phyloP scores from a whole-genome alignment of 371 early-diverging fungal species.

The Fennellomyces sp. region DNA sequence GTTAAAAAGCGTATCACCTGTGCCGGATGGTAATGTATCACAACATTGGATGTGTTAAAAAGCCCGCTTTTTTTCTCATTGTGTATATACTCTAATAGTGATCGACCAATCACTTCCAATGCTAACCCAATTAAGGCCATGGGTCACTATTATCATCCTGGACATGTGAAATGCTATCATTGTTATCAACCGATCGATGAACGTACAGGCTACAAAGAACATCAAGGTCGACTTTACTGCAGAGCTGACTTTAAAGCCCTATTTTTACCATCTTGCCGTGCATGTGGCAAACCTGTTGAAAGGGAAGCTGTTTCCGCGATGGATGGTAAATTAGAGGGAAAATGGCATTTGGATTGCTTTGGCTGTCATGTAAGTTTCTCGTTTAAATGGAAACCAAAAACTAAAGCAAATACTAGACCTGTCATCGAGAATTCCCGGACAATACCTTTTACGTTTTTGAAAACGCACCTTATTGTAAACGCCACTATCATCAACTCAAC shows the following conservation, averaged over 20 bases:
- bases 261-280: slow-evolving; percentile 70
- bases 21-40: slow-evolving; percentile 51
- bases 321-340: slow-evolving; percentile 76
- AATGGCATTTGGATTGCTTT: slow-evolving; percentile 75
- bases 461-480: slow-evolving; percentile 80
- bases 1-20: slow-evolving; percentile 50
- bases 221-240: slow-evolving; percentile 80
- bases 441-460: slow-evolving; percentile 87
- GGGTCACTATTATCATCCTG: slow-evolving; percentile 66
- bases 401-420: slow-evolving; percentile 42
- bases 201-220: slow-evolving; percentile 75
- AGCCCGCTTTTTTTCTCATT: slow-evolving; percentile 5
- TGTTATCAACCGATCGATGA: slow-evolving; percentile 68
- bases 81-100: slow-evolving; percentile 25
- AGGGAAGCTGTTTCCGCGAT: slow-evolving; percentile 79
- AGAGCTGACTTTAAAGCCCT: slow-evolving; percentile 68
- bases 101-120: slow-evolving; percentile 48
- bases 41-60: slow-evolving; percentile 6
- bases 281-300: slow-evolving; percentile 70
- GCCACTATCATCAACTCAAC: slow-evolving; percentile 83
- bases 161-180: slow-evolving; percentile 69
- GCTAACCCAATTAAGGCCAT: slow-evolving; percentile 62
- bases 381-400: neutral
- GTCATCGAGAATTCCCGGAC: slow-evolving; percentile 82
- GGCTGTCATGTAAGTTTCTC: slow-evolving; percentile 49